Evolutionary conservation across 345 rosid genomes (phyloP), one percentile per base, ranked within the genome.

Genomic region (Geranium brycei): DNA sequence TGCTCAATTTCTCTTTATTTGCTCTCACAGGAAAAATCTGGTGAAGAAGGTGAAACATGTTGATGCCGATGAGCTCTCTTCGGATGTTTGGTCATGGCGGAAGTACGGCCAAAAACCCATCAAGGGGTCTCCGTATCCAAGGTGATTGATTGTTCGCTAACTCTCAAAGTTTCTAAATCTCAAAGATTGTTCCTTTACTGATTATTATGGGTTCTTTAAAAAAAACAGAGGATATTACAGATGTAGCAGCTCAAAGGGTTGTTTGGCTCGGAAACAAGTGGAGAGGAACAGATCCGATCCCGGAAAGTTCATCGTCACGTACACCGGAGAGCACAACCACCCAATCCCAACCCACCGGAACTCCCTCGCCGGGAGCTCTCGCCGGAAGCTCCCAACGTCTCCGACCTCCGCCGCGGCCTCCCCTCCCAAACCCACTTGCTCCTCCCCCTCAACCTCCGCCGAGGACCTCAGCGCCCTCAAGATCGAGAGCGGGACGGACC

Each of bases 21-120:
- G 40, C 7, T 70, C 15, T 35, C 12, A 23, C 87, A 93, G 99
- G 72, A 93, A 93, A 87, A 86, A 80, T 76, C 97, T 83, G 68
- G 77, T 78, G 62, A 90, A 93, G 80, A 88, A 76, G 79, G 87
- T 91, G 56, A 86, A 96, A 68, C 92, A 93, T 60, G 97, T 93
- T 19, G 92, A 96, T 60, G 96, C 89, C 19, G 99, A 88, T 57
- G 81, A 82, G 62, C 79, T 93, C 17, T 83, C 91, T 77, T 82
- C 96, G 19, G 99, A 91, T 68, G 84, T 88, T 58, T 93, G 99
- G 99, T 95, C 99, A 31, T 93, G 99, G 97, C 82, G 97, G 31
- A 95, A 95, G 79, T 95, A 95, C 69, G 99, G 99, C 55, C 99
- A 93, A 59, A 93, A 93, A 77, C 99, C 99, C 77, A 93, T 93